Percentiles rank a stretch among this genome's conserved stretches.
phyloP scores from a whole-genome alignment of 139 green algal species.

The Chlamydomonas sp. region DNA sequence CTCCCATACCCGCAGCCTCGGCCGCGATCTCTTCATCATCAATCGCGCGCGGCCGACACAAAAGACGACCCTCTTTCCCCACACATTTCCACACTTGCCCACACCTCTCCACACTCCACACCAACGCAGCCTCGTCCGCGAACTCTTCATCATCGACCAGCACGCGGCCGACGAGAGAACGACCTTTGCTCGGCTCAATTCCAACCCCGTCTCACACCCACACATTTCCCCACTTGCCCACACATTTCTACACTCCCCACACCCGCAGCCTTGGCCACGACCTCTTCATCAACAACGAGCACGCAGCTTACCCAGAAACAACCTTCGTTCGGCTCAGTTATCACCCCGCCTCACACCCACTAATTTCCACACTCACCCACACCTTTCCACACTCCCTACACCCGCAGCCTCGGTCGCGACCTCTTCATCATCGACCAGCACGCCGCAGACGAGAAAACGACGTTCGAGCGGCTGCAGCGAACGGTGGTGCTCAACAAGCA shows the following conservation, averaged over 20 bases:
- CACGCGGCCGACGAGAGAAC: conserved; percentile 90
- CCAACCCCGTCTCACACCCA: too few species aligned
- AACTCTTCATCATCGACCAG: conserved; percentile 98
- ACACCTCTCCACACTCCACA: background rate
- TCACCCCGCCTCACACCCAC: too few species aligned
- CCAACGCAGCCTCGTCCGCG: conserved; percentile 37
- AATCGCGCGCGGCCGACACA: conserved; percentile 91
- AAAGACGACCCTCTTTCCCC: conserved; percentile 53
- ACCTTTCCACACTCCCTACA: background rate
- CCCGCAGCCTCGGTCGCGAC: conserved; percentile 51
- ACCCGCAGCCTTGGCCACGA: conserved; percentile 59
- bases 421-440: conserved; percentile 98
- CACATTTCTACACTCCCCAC: too few species aligned
- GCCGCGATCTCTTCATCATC: conserved; percentile 89
- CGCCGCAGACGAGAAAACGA: conserved; percentile 90
- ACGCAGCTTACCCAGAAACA: conserved; percentile 87
- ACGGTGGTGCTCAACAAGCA: conserved; percentile 66
- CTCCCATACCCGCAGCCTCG: conserved; percentile 28
- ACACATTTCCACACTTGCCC: background rate
- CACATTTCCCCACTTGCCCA: too few species aligned
- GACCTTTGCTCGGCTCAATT: conserved; percentile 97
- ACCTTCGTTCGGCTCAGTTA: conserved; percentile 91
- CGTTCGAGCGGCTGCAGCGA: conserved; percentile 77
- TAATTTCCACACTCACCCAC: too few species aligned
- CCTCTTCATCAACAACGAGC: conserved; percentile 96